These are phyloP conservation scores for Psilocybe cyanescens DNA, from an alignment of 768 basidiomycete species.

Conservation along the genomic window DNA sequence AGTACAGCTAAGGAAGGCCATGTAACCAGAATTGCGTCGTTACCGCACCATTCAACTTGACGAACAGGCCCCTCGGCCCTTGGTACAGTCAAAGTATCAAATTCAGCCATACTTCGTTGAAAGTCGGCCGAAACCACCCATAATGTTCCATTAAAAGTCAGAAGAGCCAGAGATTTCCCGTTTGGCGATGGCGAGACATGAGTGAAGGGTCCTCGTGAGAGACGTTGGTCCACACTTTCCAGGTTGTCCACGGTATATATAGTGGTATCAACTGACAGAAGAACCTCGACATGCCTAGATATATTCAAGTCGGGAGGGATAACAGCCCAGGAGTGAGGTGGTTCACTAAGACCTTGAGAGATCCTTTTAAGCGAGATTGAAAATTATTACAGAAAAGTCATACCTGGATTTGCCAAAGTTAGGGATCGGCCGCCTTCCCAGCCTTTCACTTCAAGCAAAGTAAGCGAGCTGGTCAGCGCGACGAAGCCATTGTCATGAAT, in stretches of 20 bases:
- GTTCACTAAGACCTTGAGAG: conserved; percentile 67
- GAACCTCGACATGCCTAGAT: conserved; percentile 87
- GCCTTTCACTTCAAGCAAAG: conserved; percentile 84
- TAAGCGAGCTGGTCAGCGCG: conserved; percentile 75
- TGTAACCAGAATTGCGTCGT: conserved; percentile 88
- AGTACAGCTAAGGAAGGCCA: conserved; percentile 81
- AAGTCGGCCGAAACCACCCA: conserved; percentile 98
- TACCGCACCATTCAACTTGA: conserved; percentile 94
- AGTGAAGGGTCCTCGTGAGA: conserved; percentile 87
- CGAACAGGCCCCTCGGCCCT: conserved; percentile 61
- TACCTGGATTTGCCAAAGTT: conserved; percentile 75
- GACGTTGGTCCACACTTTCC: conserved; percentile 85
- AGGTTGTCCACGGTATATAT: conserved; percentile 88
- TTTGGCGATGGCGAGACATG: conserved; percentile 91
- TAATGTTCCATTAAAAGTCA: conserved; percentile 72
- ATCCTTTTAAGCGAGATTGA: not conserved
- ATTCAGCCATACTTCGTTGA: conserved; percentile 86
- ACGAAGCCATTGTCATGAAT: conserved; percentile 90
- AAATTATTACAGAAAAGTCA: conserved; percentile 24
- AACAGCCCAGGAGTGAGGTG: conserved; percentile 84
- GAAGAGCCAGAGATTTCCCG: conserved; percentile 87
- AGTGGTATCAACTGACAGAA: conserved; percentile 80
- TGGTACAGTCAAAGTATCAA: conserved; percentile 63
- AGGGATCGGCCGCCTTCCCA: conserved; percentile 84
- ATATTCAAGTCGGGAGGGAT: conserved; percentile 90